Conservation (phyloP, 2,329 filamentous ascomycete species). For the Pestalotiopsis sp. region DNA sequence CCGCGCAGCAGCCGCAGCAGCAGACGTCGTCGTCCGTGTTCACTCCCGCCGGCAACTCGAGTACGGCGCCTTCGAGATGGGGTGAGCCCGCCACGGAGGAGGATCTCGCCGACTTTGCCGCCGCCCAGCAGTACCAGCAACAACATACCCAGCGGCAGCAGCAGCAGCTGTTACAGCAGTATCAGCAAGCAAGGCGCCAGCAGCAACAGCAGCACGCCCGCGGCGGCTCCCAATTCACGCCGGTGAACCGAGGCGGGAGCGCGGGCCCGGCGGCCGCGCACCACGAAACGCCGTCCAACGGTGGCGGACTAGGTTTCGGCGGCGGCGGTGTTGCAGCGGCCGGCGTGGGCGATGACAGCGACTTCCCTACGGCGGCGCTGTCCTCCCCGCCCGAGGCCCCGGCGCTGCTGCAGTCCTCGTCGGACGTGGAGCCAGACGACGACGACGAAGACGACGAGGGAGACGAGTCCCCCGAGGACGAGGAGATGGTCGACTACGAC, state of each 20-base stretch:
- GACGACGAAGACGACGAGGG: slow-evolving; percentile 19
- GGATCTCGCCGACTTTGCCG: not conserved
- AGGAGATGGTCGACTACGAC: slow-evolving; percentile 29
- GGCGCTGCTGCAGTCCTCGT: slow-evolving; percentile 19
- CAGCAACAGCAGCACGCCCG: not conserved
- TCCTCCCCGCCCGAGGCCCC: slow-evolving; percentile 15
- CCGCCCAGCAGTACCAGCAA: not conserved
- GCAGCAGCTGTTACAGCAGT: slow-evolving; percentile 5
- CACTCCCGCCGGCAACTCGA: not conserved
- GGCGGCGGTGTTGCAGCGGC: not conserved
- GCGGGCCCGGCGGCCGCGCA: not conserved
- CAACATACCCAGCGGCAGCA: not conserved
- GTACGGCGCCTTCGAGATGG: not conserved
- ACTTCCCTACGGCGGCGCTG: not conserved
- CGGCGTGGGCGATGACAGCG: slow-evolving; percentile 5
- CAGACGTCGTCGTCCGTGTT: not conserved
- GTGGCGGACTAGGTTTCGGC: not conserved
- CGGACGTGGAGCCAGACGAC: slow-evolving; percentile 13
- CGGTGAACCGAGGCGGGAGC: not conserved
- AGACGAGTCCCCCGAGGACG: slow-evolving; percentile 20
- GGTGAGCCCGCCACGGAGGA: not conserved
- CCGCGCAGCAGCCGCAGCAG: not conserved
- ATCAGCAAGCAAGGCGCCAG: not conserved
- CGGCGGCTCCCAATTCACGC: not conserved
- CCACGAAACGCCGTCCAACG: not conserved